Base-by-base conservation (phyloP, 257 asterid genomes). In the Jacaranda mimosifolia region DNA sequence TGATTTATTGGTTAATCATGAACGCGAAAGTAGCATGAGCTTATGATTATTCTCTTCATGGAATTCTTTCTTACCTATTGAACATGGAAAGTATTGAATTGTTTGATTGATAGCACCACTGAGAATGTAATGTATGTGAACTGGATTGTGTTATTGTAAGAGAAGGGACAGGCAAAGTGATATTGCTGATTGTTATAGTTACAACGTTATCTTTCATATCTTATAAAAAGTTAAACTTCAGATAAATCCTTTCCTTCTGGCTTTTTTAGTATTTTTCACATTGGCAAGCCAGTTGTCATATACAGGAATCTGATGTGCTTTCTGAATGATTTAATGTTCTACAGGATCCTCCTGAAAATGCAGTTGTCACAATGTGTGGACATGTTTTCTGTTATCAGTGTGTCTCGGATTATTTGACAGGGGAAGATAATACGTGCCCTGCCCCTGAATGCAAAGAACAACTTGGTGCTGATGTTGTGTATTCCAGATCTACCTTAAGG, bases 271-370 rank as follows among this genome's bases (percentile, higher is more conserved):
- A 14, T 64, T 60, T 64, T 68, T 52, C 10, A 19, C 26, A 35
- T 62, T 36, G 68, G 35, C 62, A 72, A 56, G 52, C 21, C 21
- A 79, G 58, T 45, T 70, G 66, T 70, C 26, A 7, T 66, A 74
- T 32, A 35, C 57, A 39, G 60, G 73, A 62, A 51, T 63, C 79
- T 83, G 73, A 83, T 79, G 63, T 49, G 6, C 7, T 38, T 75
- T 68, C 73, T 48, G 69, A 73, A 70, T 76, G 73, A 63, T 67
- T 69, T 53, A 49, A 46, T 79, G n/a, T 79, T 74, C 68, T 76
- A 74, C 84, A 96, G 99, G 99, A 96, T 88, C 91, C 97, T 77
- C 98, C 99, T 63, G 99, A 96, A 91, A 87, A 91, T 88, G 98
- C 94, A 63, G 96, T 93, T 84, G 97, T 96, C 76, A 90, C 99